Percentiles rank a stretch among this genome's conserved stretches.
phyloP scores from a whole-genome alignment of 306 rosid species.

The Vachellia collinsii region DNA sequence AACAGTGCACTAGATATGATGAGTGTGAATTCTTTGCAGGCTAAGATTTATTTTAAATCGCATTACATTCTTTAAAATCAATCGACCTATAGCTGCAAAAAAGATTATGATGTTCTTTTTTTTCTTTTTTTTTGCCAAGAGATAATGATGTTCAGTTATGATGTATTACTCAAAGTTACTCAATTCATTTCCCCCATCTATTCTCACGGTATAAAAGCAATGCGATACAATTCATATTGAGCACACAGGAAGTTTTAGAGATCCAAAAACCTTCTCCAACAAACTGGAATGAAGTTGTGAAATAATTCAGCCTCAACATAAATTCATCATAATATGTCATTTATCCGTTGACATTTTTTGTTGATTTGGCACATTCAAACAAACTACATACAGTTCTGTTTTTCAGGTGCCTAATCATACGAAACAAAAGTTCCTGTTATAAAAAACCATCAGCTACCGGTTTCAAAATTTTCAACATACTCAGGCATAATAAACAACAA shows the following conservation, averaged over 20 bases:
- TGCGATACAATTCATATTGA: not conserved
- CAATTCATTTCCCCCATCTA: not conserved
- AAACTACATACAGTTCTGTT: not conserved
- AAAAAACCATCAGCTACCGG: not conserved
- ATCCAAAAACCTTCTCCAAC: not conserved
- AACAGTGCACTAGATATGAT: constrained; percentile 1
- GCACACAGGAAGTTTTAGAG: not conserved
- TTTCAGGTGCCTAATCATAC: not conserved
- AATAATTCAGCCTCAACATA: not conserved
- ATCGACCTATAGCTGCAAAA: not conserved
- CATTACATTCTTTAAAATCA: constrained; percentile 1
- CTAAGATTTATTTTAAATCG: not conserved
- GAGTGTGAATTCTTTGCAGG: constrained; percentile 2
- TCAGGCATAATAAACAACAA: constrained; percentile 19
- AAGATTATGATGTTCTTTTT: not conserved
- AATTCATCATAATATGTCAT: not conserved
- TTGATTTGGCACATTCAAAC: constrained; percentile 2
- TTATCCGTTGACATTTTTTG: not conserved
- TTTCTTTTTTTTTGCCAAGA: too few relatives aligned
- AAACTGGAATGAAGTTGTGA: not conserved
- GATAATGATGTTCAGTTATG: not conserved
- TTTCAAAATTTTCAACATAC: constrained; percentile 3
- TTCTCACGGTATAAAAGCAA: constrained; percentile 7
- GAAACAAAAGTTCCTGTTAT: not conserved
- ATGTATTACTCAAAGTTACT: not conserved